Percentiles rank a stretch among this genome's conserved stretches.
Evolutionary conservation across 768 basidiomycete species (phyloP).

Genomic region (Suillus bovinus): DNA sequence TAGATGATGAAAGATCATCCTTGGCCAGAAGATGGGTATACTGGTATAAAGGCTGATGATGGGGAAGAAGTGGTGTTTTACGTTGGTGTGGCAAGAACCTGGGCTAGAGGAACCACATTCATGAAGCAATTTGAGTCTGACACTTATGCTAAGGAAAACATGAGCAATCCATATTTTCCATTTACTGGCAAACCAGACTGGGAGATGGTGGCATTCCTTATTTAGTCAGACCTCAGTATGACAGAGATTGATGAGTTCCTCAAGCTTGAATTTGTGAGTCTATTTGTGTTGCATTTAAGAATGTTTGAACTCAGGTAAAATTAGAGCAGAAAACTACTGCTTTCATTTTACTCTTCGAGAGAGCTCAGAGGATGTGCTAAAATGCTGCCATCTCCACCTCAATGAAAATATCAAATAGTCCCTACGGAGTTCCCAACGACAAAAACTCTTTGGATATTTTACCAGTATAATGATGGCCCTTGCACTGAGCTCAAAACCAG

Average conservation of each 20-base stretch:
- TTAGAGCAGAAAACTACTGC: background rate
- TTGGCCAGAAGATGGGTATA: no score
- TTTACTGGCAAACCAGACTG: background rate
- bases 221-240: constrained; percentile 5
- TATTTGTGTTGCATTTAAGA: constrained; percentile 25
- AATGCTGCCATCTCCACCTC: background rate
- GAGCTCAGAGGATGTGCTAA: background rate
- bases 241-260: background rate
- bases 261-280: background rate
- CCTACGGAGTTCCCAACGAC: background rate
- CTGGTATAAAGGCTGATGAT: no score
- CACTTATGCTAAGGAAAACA: background rate
- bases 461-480: no score
- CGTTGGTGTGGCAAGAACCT: no score
- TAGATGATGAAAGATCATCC: no score
- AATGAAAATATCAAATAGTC: background rate
- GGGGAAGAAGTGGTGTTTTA: no score
- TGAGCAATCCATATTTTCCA: background rate
- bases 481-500: no score
- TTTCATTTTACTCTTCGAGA: background rate
- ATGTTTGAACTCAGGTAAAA: background rate
- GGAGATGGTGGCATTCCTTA: background rate
- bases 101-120: no score
- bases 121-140: no score
- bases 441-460: background rate